Percentiles rank a stretch among this genome's conserved stretches.
phyloP scores from a whole-genome alignment of 805 yeast species.

The Kuraishia floccosa region DNA sequence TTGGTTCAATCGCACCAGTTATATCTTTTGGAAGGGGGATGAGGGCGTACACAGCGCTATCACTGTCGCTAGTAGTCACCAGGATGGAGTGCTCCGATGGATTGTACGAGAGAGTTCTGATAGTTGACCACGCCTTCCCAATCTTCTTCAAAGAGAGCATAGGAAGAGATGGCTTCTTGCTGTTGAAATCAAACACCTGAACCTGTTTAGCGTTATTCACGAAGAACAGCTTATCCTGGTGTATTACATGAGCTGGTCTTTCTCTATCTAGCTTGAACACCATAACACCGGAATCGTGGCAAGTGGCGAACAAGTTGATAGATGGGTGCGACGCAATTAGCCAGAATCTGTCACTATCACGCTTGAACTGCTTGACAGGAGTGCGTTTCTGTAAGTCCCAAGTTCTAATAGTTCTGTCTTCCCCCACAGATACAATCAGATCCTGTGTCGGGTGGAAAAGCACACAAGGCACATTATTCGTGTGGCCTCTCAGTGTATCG shows the following conservation, averaged over 20 bases:
- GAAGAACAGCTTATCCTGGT: conserved; percentile 64
- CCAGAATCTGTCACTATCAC: conserved; percentile 96
- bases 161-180: conserved; percentile 59
- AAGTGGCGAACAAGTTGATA: conserved; percentile 88
- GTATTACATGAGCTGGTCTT: conserved; percentile 78
- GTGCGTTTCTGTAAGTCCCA: conserved; percentile 95
- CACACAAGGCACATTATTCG: conserved; percentile 82
- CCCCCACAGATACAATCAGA: conserved; percentile 84
- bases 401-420: conserved; percentile 90
- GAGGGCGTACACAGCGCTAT: conserved; percentile 58
- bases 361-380: conserved; percentile 86
- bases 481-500: conserved; percentile 96
- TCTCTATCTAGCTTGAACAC: conserved; percentile 96
- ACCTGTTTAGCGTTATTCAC: conserved; percentile 81
- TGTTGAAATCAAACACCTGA: conserved; percentile 62
- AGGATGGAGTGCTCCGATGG: conserved; percentile 85
- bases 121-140: conserved; percentile 79
- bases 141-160: conserved; percentile 72
- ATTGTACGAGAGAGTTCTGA: conserved; percentile 78
- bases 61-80: conserved; percentile 69
- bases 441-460: conserved; percentile 92
- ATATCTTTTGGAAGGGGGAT: conserved; percentile 75
- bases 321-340: conserved; percentile 78
- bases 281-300: conserved; percentile 96
- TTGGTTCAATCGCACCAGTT: conserved; percentile 90